A percentile compares a stretch with the other conserved stretches of the same genome.
Evolutionary conservation across 2,329 filamentous ascomycete genomes (phyloP).

Genomic region (Lecanicillium sp.): DNA sequence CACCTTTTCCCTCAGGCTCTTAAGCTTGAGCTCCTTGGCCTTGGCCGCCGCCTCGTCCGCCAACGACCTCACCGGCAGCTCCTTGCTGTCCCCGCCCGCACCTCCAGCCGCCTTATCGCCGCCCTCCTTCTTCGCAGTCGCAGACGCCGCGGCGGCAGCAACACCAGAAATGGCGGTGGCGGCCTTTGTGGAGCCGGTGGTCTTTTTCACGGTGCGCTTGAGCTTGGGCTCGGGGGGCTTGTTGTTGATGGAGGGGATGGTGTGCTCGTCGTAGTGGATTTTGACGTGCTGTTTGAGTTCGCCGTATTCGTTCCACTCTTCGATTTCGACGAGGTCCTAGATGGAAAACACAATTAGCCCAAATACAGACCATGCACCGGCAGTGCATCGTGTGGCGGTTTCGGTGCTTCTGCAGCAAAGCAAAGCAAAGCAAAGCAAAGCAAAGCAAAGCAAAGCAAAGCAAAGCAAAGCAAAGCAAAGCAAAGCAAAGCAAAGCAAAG

Average conservation of each 20-base stretch:
- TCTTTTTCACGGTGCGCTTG: constrained; percentile 31
- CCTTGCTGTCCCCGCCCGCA: constrained; percentile 24
- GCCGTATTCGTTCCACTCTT: constrained; percentile 99
- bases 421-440: not conserved
- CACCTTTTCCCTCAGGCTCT: constrained; percentile 49
- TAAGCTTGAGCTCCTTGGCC: constrained; percentile 54
- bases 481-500: too few relatives aligned
- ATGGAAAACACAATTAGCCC: not conserved
- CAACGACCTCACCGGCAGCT: constrained; percentile 45
- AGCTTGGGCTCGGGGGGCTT: constrained; percentile 37
- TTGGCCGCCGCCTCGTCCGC: constrained; percentile 61
- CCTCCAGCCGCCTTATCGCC: constrained; percentile 18
- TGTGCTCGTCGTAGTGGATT: constrained; percentile 58
- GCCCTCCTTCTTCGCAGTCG: constrained; percentile 18
- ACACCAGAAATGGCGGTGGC: constrained; percentile 22
- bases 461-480: too few relatives aligned
- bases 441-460: too few relatives aligned
- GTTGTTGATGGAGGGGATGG: constrained; percentile 50
- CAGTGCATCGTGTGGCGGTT: too few relatives aligned
- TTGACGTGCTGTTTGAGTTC: constrained; percentile 83
- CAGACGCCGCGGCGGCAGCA: constrained; percentile 21
- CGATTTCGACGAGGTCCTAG: constrained; percentile 86
- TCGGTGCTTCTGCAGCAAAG: not conserved
- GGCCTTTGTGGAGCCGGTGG: constrained; percentile 20
- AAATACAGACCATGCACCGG: too few relatives aligned